Base-by-base conservation (phyloP, 2,329 filamentous ascomycete species). In the Talaromyces sp. region DNA sequence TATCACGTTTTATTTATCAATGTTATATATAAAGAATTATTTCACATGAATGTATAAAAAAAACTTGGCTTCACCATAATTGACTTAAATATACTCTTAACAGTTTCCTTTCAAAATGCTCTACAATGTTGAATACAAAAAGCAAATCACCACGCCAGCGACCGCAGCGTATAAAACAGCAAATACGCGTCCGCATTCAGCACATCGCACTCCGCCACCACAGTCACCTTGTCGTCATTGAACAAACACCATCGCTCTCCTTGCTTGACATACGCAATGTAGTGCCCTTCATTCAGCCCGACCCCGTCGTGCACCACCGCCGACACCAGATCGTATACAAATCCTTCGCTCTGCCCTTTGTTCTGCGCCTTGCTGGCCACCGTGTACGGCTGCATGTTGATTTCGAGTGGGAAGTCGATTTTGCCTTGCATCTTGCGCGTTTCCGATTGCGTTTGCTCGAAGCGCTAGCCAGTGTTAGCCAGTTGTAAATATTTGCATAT, bases 201-300 rank as follows among this genome's bases (percentile, higher is more conserved):
- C 3, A 97, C 93, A 62, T 97, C 91, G 5, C 89, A 89, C 70
- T 94, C 88, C 53, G 85, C 86, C 2, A 91, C 93, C 59, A 92
- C 72, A 63, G 92, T 90, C 26, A 97, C 93, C 72, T 91, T 92
- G 72, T 94, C 92, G 71, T 97, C 93, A 70, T 97, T 95, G 76
- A 97, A 97, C 59, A 90, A 86, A 74, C 96, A 96, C 93, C 93
- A 97, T 83, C 96, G 85, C 59, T 90, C 88, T 4, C 88, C 89
- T 61, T 93, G 88, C 53, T 91, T 81, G 62, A 90, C 92, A 73
- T 95, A 97, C n/a, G 88, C 90, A 60, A 92, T 87, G 70, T 96
- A 97, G 71, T 97, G 92, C 17, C 92, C 93, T 1, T 91, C 92
- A 68, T 97, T 92, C 60, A 97, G 89, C 74, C 93, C 59, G 3